A percentile compares a stretch with the other conserved stretches of the same genome.
Conservation (phyloP, 2,329 filamentous ascomycete species). For the Teratosphaeria zuluensis region DNA sequence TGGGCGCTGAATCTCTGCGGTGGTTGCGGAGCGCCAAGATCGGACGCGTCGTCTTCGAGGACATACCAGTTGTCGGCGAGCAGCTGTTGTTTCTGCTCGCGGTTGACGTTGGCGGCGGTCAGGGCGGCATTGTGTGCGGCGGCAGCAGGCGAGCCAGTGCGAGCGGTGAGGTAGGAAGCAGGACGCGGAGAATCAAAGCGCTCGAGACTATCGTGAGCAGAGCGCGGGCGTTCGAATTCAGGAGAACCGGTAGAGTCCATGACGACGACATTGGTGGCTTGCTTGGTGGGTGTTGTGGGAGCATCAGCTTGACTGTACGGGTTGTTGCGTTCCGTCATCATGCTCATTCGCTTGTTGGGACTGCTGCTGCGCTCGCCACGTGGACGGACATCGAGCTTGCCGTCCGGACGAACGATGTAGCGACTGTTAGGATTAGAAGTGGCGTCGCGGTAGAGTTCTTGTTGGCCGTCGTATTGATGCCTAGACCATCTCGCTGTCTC, state of each 20-base stretch:
- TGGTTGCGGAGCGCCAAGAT: conserved; percentile 16
- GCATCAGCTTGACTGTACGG: background rate
- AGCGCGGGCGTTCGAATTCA: background rate
- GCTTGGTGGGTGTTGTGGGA: background rate
- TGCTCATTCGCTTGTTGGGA: conserved; percentile 1
- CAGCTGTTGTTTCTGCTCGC: conserved; percentile 26
- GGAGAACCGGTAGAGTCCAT: background rate
- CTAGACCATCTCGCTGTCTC: conserved; percentile 46
- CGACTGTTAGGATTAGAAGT: conserved; percentile 26
- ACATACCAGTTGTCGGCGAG: conserved; percentile 42
- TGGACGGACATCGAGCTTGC: conserved; percentile 6
- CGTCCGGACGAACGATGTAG: conserved; percentile 21
- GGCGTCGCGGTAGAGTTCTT: conserved; percentile 25
- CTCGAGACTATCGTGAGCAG: background rate
- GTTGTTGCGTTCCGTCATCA: background rate
- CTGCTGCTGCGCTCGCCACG: conserved; percentile 1
- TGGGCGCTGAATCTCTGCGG: conserved; percentile 2
- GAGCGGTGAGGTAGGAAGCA: background rate
- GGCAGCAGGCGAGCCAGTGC: background rate
- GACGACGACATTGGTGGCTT: background rate
- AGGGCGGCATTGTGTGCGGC: conserved; percentile 7
- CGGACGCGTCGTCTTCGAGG: conserved; percentile 16
- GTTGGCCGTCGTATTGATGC: conserved; percentile 42
- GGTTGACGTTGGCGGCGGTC: conserved; percentile 9
- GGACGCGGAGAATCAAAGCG: background rate